Percentiles rank a stretch among this genome's conserved stretches.
phyloP scores from a whole-genome alignment of 2,329 filamentous ascomycete genomes.

The Claviceps lovelessii region DNA sequence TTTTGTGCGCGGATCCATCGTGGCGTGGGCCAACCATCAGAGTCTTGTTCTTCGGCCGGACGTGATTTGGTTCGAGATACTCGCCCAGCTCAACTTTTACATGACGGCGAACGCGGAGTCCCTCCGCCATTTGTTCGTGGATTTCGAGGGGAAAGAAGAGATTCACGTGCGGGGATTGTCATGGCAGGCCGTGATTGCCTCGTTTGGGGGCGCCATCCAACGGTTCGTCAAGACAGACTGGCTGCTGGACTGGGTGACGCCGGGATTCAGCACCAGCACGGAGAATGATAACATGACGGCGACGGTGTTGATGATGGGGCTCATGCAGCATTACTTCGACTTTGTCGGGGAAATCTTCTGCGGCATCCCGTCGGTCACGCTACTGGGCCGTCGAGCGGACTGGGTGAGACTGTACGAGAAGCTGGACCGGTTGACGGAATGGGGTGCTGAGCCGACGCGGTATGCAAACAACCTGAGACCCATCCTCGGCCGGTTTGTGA shows the following conservation, averaged over 20 bases:
- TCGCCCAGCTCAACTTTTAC: constrained; percentile 36
- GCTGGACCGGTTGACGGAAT: constrained; percentile 27
- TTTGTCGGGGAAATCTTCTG: constrained; percentile 24
- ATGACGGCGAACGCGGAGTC: constrained; percentile 33
- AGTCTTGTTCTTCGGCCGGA: constrained; percentile 37
- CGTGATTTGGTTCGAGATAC: constrained; percentile 40
- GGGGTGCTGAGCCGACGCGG: constrained; percentile 26
- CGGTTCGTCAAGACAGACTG: constrained; percentile 24
- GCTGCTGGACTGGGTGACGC: constrained; percentile 28
- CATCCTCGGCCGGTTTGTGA: constrained; percentile 30
- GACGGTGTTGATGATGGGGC: constrained; percentile 30
- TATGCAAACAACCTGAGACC: constrained; percentile 28
- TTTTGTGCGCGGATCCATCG: constrained; percentile 29
- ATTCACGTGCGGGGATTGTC: constrained; percentile 17
- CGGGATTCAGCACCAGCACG: constrained; percentile 28
- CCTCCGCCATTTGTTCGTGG: constrained; percentile 30
- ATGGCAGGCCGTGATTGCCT: constrained; percentile 14
- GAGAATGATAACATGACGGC: constrained; percentile 24
- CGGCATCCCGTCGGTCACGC: constrained; percentile 28
- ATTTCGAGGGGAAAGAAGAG: constrained; percentile 27
- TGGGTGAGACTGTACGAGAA: constrained; percentile 26
- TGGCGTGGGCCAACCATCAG: constrained; percentile 35
- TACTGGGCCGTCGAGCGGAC: constrained; percentile 24
- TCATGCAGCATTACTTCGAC: constrained; percentile 26
- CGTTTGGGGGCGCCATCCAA: constrained; percentile 27